Percentiles rank a stretch among this genome's conserved stretches.
phyloP scores from a whole-genome alignment of 2,329 filamentous ascomycete genomes.

The Cladosporium halotolerans region DNA sequence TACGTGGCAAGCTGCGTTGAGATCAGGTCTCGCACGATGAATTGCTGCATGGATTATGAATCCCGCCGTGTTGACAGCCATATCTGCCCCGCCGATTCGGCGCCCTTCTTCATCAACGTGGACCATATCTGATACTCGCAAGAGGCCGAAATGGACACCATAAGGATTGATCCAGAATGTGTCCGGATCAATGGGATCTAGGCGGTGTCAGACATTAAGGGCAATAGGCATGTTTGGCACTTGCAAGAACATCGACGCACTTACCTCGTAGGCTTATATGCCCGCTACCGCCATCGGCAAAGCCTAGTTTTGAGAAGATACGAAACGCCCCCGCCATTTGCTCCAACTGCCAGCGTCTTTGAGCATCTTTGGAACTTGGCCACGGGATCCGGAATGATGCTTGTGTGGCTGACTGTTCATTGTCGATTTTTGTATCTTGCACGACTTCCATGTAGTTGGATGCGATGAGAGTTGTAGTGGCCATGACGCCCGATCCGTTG shows the following conservation, averaged over 20 bases:
- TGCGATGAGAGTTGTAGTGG: too few relatives aligned
- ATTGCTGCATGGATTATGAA: conserved; percentile 38
- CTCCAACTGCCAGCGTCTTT: conserved; percentile 7
- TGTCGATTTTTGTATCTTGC: background rate
- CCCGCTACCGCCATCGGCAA: conserved; percentile 22
- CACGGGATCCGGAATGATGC: background rate
- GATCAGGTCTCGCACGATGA: conserved; percentile 34
- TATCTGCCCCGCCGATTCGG: conserved; percentile 33
- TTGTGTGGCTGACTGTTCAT: background rate
- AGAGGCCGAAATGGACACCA: conserved; percentile 32
- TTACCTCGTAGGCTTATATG: conserved; percentile 32
- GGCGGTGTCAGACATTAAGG: conserved; percentile 1
- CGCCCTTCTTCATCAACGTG: conserved; percentile 36
- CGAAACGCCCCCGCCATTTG: conserved; percentile 7
- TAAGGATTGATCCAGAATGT: conserved; percentile 32
- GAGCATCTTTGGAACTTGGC: background rate
- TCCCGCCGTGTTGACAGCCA: conserved; percentile 35
- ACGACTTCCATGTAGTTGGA: too few relatives aligned
- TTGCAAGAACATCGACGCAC: too few relatives aligned
- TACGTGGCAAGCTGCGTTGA: conserved; percentile 36
- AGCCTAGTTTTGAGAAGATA: background rate
- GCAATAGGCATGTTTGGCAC: too few relatives aligned
- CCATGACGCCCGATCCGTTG: too few relatives aligned
- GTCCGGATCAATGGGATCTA: conserved; percentile 31
- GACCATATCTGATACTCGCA: conserved; percentile 38